Evolutionary conservation across 192 early-diverging fungal genomes (phyloP).

Genomic region (Coemansia sp.): DNA sequence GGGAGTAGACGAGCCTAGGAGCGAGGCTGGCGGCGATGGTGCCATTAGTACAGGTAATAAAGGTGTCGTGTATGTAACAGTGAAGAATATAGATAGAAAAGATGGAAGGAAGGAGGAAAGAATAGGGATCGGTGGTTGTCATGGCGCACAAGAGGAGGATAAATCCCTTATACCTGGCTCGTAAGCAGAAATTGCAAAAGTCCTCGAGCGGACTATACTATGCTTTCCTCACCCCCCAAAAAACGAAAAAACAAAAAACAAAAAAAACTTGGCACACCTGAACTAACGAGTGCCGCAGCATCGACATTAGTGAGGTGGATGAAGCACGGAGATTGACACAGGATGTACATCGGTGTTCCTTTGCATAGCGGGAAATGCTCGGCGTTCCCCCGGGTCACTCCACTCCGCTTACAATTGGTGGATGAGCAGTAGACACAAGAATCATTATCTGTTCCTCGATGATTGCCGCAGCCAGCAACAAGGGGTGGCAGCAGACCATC

Average conservation of each 20-base stretch:
- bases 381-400: background rate
- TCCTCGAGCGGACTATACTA: background rate
- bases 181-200: too few relatives aligned
- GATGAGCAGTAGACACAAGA: background rate
- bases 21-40: background rate
- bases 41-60: background rate
- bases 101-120: background rate
- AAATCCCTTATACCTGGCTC: background rate
- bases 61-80: background rate
- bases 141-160: background rate
- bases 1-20: slow-evolving; percentile 1
- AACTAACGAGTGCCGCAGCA: background rate
- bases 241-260: background rate
- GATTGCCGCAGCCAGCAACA: background rate
- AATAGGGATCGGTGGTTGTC: background rate
- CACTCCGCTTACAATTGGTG: background rate
- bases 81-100: background rate
- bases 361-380: background rate
- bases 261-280: too few relatives aligned
- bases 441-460: background rate
- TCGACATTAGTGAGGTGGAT: background rate
- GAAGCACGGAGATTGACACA: background rate
- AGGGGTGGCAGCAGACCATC: background rate
- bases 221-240: background rate
- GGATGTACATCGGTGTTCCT: background rate